These are phyloP conservation scores for Malus hybrid DNA, from an alignment of 331 rosid genomes.

Conservation along the genomic window DNA sequence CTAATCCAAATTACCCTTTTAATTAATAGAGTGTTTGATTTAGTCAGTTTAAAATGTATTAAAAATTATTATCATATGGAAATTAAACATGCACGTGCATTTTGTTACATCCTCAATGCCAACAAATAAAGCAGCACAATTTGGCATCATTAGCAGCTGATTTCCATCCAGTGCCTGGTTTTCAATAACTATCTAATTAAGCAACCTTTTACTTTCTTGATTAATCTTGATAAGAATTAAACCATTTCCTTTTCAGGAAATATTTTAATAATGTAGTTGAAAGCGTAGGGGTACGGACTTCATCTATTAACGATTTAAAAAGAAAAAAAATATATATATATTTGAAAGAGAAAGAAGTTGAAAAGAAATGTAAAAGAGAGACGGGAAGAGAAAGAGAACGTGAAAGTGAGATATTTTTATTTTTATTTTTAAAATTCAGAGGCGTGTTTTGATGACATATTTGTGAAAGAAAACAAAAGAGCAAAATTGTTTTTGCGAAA, in stretches of 20 bases:
- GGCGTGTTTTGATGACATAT: too few species aligned
- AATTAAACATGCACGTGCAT: neutral
- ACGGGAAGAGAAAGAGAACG: too few species aligned
- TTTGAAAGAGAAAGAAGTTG: too few species aligned
- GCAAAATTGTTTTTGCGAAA: too few species aligned
- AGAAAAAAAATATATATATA: too few species aligned
- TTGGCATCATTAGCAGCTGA: neutral
- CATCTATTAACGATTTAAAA: neutral
- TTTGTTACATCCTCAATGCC: neutral
- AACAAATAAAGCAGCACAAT: neutral
- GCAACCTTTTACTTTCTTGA: neutral
- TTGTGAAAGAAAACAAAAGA: too few species aligned
- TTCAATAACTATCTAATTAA: too few species aligned
- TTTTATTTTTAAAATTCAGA: too few species aligned
- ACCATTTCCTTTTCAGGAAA: slow-evolving; percentile 7
- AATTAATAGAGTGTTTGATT: neutral
- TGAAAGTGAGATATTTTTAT: too few species aligned
- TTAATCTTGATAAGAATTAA: slow-evolving; percentile 8
- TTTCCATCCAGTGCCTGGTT: too few species aligned
- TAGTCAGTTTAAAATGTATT: neutral
- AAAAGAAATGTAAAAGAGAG: too few species aligned
- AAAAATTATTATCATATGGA: neutral
- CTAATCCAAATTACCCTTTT: neutral
- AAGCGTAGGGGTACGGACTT: slow-evolving; percentile 7
- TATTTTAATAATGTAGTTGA: neutral